Percentiles rank a stretch among this genome's conserved stretches.
Conservation (phyloP, 768 basidiomycete genomes). For the Russula sp. region DNA sequence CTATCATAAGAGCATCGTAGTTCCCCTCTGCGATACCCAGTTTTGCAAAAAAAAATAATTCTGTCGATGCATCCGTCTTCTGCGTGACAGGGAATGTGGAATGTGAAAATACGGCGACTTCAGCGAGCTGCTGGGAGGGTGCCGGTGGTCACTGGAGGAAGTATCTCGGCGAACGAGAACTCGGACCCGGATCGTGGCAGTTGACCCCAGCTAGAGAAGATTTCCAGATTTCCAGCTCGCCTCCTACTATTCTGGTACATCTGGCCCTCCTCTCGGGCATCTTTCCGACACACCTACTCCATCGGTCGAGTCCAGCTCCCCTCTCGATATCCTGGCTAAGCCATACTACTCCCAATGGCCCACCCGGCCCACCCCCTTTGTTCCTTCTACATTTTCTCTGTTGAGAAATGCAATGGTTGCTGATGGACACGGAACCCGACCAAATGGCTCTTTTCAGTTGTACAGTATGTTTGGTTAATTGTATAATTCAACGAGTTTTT, state of each 20-base stretch:
- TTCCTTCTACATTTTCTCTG: slow-evolving; percentile 34
- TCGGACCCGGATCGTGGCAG: no score
- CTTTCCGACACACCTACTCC: slow-evolving; percentile 20
- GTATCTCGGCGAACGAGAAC: no score
- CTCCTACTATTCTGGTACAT: no score
- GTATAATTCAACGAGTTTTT: neutral
- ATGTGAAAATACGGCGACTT: no score
- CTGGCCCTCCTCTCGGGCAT: slow-evolving; percentile 26
- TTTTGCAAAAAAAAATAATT: no score
- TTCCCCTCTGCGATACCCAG: no score
- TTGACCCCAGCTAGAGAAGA: no score
- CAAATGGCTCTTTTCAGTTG: slow-evolving; percentile 62
- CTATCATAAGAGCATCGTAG: no score
- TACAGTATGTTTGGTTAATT: slow-evolving; percentile 27
- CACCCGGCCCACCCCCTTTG: slow-evolving; percentile 29
- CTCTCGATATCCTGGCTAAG: neutral
- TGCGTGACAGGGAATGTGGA: no score
- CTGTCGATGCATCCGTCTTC: no score
- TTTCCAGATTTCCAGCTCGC: neutral
- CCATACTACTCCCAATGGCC: slow-evolving; percentile 6
- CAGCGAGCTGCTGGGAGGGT: no score
- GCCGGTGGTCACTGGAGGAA: no score
- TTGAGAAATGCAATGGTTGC: slow-evolving; percentile 55
- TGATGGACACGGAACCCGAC: slow-evolving; percentile 55
- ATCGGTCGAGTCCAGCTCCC: slow-evolving; percentile 20